Conservation (phyloP, 1,284 basidiomycete species). For the Boletus semigastroideus region DNA sequence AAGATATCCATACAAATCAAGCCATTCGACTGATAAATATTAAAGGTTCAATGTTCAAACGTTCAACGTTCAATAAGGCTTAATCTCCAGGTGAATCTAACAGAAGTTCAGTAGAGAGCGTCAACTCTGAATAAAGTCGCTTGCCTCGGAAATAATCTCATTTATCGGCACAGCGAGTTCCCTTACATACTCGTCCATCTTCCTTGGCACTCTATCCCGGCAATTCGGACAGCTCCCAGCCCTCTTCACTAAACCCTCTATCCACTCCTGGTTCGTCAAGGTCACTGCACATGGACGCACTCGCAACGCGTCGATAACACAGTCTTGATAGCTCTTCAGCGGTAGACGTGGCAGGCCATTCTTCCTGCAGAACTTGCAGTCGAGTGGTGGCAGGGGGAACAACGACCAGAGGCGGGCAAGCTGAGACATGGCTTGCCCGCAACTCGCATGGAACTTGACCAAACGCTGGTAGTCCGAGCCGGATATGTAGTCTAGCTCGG, state of each 20-base stretch:
- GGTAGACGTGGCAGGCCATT: constrained; percentile 33
- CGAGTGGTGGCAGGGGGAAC: constrained; percentile 31
- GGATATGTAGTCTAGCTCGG: constrained; percentile 46
- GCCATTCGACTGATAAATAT: constrained; percentile 7
- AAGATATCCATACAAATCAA: constrained; percentile 11
- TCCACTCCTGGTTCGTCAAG: constrained; percentile 31
- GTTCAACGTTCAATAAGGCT: constrained; percentile 27
- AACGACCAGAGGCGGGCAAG: constrained; percentile 31
- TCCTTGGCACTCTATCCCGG: constrained; percentile 31
- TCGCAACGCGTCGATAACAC: constrained; percentile 32
- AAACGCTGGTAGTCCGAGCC: constrained; percentile 46
- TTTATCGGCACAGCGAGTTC: constrained; percentile 28
- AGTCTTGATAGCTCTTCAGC: constrained; percentile 33
- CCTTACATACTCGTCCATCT: constrained; percentile 30
- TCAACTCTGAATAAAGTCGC: constrained; percentile 1
- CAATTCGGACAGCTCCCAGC: constrained; percentile 31
- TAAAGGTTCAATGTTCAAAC: not conserved
- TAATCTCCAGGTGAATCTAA: constrained; percentile 31
- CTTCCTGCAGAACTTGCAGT: constrained; percentile 36
- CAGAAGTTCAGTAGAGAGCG: not conserved
- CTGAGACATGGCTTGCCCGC: constrained; percentile 41
- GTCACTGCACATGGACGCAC: constrained; percentile 33
- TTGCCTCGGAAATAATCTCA: constrained; percentile 30
- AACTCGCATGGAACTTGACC: constrained; percentile 44
- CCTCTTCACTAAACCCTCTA: constrained; percentile 31